Percentiles rank a stretch among this genome's conserved stretches.
Conservation (phyloP, 805 yeast species). For the Grigorovia transvaalensis region DNA sequence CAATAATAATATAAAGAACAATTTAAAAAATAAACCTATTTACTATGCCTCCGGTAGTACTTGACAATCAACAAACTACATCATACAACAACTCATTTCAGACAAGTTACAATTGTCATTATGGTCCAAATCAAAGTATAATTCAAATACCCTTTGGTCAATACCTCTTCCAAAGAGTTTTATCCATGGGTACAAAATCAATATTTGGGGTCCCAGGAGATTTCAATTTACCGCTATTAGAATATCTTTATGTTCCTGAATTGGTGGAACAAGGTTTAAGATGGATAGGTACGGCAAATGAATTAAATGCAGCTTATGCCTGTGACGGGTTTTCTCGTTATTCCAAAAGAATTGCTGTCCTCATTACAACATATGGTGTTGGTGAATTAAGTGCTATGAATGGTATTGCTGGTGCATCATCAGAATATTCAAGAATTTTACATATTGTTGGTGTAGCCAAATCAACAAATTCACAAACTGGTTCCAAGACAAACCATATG, state of each 20-base stretch:
- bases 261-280: slow-evolving; percentile 30
- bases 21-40: background rate
- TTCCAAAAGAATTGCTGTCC: slow-evolving; percentile 53
- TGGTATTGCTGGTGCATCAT: slow-evolving; percentile 73
- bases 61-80: background rate
- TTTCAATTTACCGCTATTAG: slow-evolving; percentile 57
- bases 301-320: slow-evolving; percentile 79
- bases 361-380: slow-evolving; percentile 68
- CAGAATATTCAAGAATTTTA: slow-evolving; percentile 69
- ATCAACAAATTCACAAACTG: slow-evolving; percentile 4
- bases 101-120: background rate
- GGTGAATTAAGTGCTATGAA: slow-evolving; percentile 82
- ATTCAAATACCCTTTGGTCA: slow-evolving; percentile 46
- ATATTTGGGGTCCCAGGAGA: slow-evolving; percentile 78
- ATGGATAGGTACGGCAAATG: slow-evolving; percentile 84
- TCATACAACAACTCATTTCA: background rate
- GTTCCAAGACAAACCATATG: slow-evolving; percentile 9
- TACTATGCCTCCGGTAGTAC: background rate
- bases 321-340: slow-evolving; percentile 81
- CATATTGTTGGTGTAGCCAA: slow-evolving; percentile 62
- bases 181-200: slow-evolving; percentile 45
- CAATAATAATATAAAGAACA: too few species aligned
- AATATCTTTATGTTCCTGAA: slow-evolving; percentile 43
- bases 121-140: background rate
- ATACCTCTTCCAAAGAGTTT: slow-evolving; percentile 48